Evolutionary conservation across 345 rosid species (phyloP), one percentile per base, ranked within the genome.

Genomic region (Dimocarpus longan): DNA sequence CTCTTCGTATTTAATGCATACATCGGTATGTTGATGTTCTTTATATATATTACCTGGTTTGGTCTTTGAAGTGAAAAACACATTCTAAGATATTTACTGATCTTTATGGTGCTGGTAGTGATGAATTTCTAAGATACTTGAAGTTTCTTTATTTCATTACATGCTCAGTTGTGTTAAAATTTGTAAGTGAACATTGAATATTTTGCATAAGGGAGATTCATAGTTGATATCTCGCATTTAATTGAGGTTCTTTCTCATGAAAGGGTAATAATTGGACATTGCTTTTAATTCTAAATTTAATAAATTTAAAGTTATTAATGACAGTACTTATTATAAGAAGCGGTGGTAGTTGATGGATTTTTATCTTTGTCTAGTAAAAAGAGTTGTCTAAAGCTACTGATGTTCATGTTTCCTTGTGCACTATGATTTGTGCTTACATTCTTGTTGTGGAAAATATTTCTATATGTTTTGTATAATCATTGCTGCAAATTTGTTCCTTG

Each of bases 331-430:
- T 62, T 43, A 6, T 28, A 15, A 9, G 13, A 74, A 42, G 28
- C 28, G 1, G 10, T 22, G 12, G 19, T 60, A n/a, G 7, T 24
- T 32, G 64, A n/a, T 59, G 32, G 10, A 39, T 28, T 24, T 24
- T 10, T 56, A 32, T 56, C 50, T 54, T n/a, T 37, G 19, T 57
- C 65, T 32, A 10, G 64, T 37, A 39, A 56, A 16, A 56, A 54
- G 10, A 26, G 28, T 66, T 76, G 8, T 16, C 10, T 32, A 64
- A 75, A 77, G 73, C 83, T 26, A 26, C 2, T 75, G 32, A 19
- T 40, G 65, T 75, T 19, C 66, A 19, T 65, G 10, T 48, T 48
- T 75, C 48, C 39, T 43, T 22, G 19, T 12, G 15, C 54, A 15
- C 37, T 37, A 10, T 76, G 64, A 7, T 75, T 57, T 76, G 11